These are phyloP conservation scores for Barnettozyma populi DNA, from an alignment of 805 yeast genomes.

Conservation along the genomic window DNA sequence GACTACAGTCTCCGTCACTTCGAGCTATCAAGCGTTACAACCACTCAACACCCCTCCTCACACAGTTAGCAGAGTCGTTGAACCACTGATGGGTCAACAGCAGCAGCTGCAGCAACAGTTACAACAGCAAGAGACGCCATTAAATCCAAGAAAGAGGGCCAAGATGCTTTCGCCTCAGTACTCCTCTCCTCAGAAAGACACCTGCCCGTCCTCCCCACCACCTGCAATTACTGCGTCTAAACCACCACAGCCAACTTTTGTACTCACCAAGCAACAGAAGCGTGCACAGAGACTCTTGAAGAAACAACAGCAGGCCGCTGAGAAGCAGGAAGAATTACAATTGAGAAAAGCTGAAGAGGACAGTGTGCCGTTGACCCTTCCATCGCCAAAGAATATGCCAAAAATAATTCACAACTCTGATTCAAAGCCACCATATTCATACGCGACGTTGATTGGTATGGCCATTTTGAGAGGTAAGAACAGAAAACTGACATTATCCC, in stretches of 20 bases:
- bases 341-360: conserved; percentile 4
- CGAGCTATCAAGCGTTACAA: not conserved
- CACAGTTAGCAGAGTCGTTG: conserved; percentile 17
- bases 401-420: conserved; percentile 16
- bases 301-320: not conserved
- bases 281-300: conserved; percentile 11
- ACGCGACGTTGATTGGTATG: conserved; percentile 90
- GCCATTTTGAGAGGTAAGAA: conserved; percentile 79
- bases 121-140: conserved; percentile 23
- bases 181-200: conserved; percentile 20
- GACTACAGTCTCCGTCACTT: not conserved
- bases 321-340: conserved; percentile 5
- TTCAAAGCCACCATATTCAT: conserved; percentile 85
- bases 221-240: conserved; percentile 12
- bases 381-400: conserved; percentile 24
- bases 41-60: conserved; percentile 27
- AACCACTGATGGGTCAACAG: not conserved
- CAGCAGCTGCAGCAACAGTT: not conserved
- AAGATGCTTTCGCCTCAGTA: conserved; percentile 25
- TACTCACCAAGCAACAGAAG: conserved; percentile 13
- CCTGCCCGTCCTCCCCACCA: conserved; percentile 2
- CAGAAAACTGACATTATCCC: conserved; percentile 68
- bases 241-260: conserved; percentile 23
- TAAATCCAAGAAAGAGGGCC: conserved; percentile 17
- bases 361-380: conserved; percentile 6